Base-by-base conservation (phyloP, 768 basidiomycete species). In the Gymnopilus junonius region DNA sequence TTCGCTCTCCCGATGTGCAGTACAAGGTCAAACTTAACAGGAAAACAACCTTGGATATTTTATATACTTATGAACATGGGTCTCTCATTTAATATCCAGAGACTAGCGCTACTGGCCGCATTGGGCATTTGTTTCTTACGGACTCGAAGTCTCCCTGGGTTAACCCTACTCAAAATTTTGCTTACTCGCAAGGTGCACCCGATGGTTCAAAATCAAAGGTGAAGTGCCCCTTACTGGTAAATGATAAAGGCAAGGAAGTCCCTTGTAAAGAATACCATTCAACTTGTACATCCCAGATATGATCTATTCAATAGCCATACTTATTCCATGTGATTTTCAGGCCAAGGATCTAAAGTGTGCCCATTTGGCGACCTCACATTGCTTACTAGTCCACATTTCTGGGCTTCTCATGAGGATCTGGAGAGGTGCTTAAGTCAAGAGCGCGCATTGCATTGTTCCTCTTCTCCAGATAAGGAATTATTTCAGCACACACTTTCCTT, bases 151-250 rank as follows among this genome's bases (percentile, higher is more conserved):
- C 35, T 5, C 6, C 14, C 3, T 60, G 64, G 58, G 23, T 34
- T 7, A 61, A 61, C 15, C 64, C 64, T 11, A 21, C 48, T 14
- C 27, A 12, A 15, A 61, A 61, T 23, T 57, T 61, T 34, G 64
- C 32, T n/a, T 65, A 65, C 35, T 65, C 64, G 17, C 46, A 51
- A 45, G 64, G 64, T 1, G 23, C 29, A 5, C 64, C 59, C 2
- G 23, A 40, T 6, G 64, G 64, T 15, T 37, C 25, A 34, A 57
- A 12, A 32, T 25, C 37, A 29, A 58, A 25, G 12, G 7, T 53
- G 20, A 53, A 21, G 20, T 55, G 21, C 25, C 21, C 8, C 8
- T 15, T 59, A 4, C 63, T 64, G 14, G 12, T 55, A 4, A 42
- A 37, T 5, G 31, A 34, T 2, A 31, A 37, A 21, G 58, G 51